Evolutionary conservation across 2,329 filamentous ascomycete species (phyloP), one percentile per base, ranked within the genome.

Genomic region (Leptographium wingfieldii): DNA sequence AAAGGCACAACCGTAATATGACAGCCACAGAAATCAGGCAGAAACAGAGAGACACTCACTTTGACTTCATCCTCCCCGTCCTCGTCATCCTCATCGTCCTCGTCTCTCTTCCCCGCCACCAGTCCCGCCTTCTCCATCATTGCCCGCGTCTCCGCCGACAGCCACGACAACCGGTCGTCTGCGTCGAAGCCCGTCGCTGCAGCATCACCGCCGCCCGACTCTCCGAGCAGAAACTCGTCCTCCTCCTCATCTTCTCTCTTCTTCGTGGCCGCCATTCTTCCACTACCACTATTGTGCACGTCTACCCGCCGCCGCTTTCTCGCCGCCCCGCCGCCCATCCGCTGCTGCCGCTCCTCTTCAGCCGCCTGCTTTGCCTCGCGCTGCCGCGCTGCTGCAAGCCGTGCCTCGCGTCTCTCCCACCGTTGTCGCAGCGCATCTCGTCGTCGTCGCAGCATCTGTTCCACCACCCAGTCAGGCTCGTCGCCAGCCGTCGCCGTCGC

Each of bases 391-490:
- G 59, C 62, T 29, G 59, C 80, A 35, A 95, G 77, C 29, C 84
- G 82, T n/a, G 78, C 77, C 69, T 96, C 90, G 43, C 92, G 76
- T 52, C 91, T 86, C 67, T 85, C 80, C 77, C 85, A 87, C 62
- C 80, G 80, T 49, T 80, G 78, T 2, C 84, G 74, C 6, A 92
- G 78, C 61, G 86, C 84, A 33, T 84, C 80, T 58, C 82, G 81
- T 65, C 84, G 88, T 62, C 87, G 81, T 53, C 82, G 80, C 56
- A 85, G 79, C 56, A 90, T 84, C 69, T 91, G 87, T 63, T 95
- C 85, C 3, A 90, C 70, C 66, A 96, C 86, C 92, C 92, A 96
- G 1, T 85, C 82, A 0, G 90, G 90, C 67, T 95, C 90, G 65
- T 88, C 86, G 60, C 83, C 73, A 64, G 73, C 68, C 2, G 71